Base-by-base conservation (phyloP, 2,329 filamentous ascomycete species). In the Corynespora cassiicola region DNA sequence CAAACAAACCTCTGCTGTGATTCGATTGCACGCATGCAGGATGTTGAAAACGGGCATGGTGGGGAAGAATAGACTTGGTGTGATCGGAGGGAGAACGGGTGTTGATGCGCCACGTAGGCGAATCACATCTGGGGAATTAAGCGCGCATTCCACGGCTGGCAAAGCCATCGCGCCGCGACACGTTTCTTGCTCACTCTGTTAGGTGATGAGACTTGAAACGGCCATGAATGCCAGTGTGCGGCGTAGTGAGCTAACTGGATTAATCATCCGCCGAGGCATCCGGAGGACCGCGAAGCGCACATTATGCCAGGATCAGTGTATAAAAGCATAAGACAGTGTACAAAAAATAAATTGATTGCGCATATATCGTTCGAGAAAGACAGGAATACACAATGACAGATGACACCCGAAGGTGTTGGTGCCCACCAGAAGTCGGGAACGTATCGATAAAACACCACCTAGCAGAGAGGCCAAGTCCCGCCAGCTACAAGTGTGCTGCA, bases 21-120 rank as follows among this genome's bases (percentile, higher is more conserved):
- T 36, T 44, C 27, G 33, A 14, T 8, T 7, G 7, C 25, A 6
- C 6, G n/a, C 12, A 28, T 8, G 12, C 25, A 14, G 25, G 7
- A 10, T 8, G 25, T 14, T n/a, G 12, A 12, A 28, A 28, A 7
- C 7, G 15, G 25, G 25, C 10, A n/a, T 28, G 25, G 7, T 14
- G 10, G 25, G 6, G 25, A 15, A 25, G 29, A 38, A 20, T 21
- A 37, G 24, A 17, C 32, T 22, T 36, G 8, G 23, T 16, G 22
- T 11, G 14, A n/a, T 30, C 30, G 9, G 30, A 29, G 29, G 17
- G 24, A 29, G 23, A 34, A 28, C 22, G 22, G 30, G 21, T 17
- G n/a, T n/a, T 20, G 17, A 9, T 39, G 36, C 36, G 36, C 36
- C 36, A 32, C 36, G 29, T 31, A 4, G 18, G 15, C 36, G 30